Evolutionary conservation across 768 basidiomycete genomes (phyloP).

Genomic region (Cantharellus anzutake): DNA sequence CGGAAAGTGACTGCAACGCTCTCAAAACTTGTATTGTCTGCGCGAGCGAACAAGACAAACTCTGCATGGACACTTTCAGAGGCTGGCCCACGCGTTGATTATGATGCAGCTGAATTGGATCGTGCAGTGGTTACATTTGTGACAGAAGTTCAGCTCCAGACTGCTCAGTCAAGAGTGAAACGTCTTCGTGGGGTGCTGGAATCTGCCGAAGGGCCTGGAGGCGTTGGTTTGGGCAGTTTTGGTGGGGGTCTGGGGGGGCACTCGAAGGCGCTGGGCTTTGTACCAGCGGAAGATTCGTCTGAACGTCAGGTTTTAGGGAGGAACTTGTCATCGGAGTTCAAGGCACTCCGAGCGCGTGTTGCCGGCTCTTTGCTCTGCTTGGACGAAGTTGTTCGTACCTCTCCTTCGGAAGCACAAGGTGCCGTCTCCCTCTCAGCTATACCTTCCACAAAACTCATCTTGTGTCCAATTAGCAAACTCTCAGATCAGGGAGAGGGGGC

Average conservation of each 20-base stretch:
- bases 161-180: slow-evolving; percentile 35
- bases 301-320: background rate
- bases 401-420: too few species aligned
- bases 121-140: slow-evolving; percentile 14
- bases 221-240: slow-evolving; percentile 54
- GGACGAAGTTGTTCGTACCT: too few species aligned
- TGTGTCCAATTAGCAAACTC: background rate
- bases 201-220: slow-evolving; percentile 14
- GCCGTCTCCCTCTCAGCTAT: too few species aligned
- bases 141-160: slow-evolving; percentile 24
- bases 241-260: slow-evolving; percentile 57
- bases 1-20: slow-evolving; percentile 77
- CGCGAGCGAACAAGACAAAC: slow-evolving; percentile 44
- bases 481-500: background rate
- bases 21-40: slow-evolving; percentile 73
- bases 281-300: slow-evolving; percentile 14
- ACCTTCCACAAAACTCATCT: too few species aligned
- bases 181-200: slow-evolving; percentile 15
- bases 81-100: slow-evolving; percentile 14
- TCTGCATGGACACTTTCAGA: slow-evolving; percentile 12
- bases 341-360: background rate
- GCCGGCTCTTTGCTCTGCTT: too few species aligned
- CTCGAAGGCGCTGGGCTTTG: slow-evolving; percentile 81
- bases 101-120: slow-evolving; percentile 15
- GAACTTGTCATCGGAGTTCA: background rate